Evolutionary conservation across 768 basidiomycete genomes (phyloP).

Genomic region (Suillus subaureus): DNA sequence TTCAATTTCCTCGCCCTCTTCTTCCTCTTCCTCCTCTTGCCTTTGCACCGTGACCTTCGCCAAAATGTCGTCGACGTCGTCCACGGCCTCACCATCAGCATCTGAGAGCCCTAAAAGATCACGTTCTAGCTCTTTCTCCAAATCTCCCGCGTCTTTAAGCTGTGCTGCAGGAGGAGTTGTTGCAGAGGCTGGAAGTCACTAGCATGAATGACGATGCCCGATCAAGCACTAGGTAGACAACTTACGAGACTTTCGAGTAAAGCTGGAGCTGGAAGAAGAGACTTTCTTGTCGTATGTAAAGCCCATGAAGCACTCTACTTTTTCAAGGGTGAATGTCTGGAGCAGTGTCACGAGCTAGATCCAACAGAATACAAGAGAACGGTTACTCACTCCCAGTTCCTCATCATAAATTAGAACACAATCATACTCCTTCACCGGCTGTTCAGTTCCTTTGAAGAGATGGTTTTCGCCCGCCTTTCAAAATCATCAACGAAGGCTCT

Average conservation of each 20-base stretch:
- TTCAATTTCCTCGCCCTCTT: constrained; percentile 30
- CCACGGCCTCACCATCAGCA: constrained; percentile 43
- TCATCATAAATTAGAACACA: constrained; percentile 84
- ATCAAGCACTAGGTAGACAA: not conserved
- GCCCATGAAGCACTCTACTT: constrained; percentile 66
- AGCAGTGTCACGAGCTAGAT: constrained; percentile 18
- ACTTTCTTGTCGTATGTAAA: constrained; percentile 55
- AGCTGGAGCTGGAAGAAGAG: constrained; percentile 25
- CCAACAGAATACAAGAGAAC: not conserved
- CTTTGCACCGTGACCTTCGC: constrained; percentile 27
- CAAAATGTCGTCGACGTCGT: constrained; percentile 47
- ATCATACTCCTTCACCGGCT: constrained; percentile 65
- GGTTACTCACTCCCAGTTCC: constrained; percentile 57
- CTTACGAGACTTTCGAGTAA: constrained; percentile 28
- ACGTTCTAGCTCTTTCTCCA: constrained; percentile 30
- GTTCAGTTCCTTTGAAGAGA: constrained; percentile 59
- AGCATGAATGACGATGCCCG: constrained; percentile 1
- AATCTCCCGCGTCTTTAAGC: constrained; percentile 30
- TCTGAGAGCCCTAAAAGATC: constrained; percentile 34
- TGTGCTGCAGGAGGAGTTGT: constrained; percentile 27
- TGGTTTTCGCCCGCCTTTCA: constrained; percentile 53
- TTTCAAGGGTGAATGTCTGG: constrained; percentile 74
- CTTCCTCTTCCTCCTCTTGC: constrained; percentile 40
- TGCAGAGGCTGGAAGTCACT: constrained; percentile 19
- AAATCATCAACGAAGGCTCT: constrained; percentile 4